phyloP scores from a whole-genome alignment of 2,329 filamentous ascomycete genomes.

The Phialophora expanda region DNA sequence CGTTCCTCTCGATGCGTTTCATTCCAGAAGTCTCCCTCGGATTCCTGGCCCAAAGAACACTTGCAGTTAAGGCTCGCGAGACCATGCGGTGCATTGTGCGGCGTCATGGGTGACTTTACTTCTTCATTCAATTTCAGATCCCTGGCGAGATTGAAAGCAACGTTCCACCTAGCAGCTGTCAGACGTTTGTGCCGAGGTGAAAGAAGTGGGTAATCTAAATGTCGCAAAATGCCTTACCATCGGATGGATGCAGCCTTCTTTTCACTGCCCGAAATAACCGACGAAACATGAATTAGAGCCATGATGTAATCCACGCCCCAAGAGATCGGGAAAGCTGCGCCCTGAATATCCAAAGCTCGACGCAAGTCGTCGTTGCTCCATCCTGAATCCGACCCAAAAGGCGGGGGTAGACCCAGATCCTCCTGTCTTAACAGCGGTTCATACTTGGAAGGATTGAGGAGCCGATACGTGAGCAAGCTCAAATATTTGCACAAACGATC shows the following conservation, averaged over 20 bases:
- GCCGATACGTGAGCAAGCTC: slow-evolving; percentile 45
- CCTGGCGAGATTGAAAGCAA: slow-evolving; percentile 35
- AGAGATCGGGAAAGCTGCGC: slow-evolving; percentile 26
- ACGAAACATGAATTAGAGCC: slow-evolving; percentile 36
- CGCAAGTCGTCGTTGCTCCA: slow-evolving; percentile 33
- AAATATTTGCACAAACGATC: slow-evolving; percentile 42
- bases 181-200: background rate
- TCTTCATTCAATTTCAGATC: slow-evolving; percentile 37
- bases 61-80: slow-evolving; percentile 51
- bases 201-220: background rate
- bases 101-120: slow-evolving; percentile 27
- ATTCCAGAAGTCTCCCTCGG: slow-evolving; percentile 48
- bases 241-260: slow-evolving; percentile 37
- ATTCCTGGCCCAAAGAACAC: slow-evolving; percentile 48
- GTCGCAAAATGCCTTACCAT: slow-evolving; percentile 21
- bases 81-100: slow-evolving; percentile 12
- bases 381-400: slow-evolving; percentile 27
- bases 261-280: slow-evolving; percentile 35
- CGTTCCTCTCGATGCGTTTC: slow-evolving; percentile 56
- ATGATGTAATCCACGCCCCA: slow-evolving; percentile 38
- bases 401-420: slow-evolving; percentile 34
- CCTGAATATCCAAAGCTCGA: slow-evolving; percentile 29
- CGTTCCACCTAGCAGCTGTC: slow-evolving; percentile 30
- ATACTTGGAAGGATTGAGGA: slow-evolving; percentile 38
- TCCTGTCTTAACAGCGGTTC: slow-evolving; percentile 40